These are phyloP conservation scores for Fusarium verticillioides DNA, from an alignment of 2,329 filamentous ascomycete genomes.

Conservation along the genomic window DNA sequence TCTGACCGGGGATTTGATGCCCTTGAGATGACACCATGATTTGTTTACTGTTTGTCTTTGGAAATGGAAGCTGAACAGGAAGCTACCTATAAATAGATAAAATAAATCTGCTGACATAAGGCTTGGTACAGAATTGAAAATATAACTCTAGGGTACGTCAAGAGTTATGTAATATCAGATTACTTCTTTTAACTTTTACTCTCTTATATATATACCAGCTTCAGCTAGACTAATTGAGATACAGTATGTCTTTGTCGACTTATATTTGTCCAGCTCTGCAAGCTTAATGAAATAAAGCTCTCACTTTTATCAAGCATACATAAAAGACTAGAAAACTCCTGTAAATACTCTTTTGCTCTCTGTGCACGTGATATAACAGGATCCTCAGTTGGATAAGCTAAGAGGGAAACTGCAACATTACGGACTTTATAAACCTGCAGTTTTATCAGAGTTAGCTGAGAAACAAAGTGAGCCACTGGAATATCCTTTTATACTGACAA, in stretches of 20 bases:
- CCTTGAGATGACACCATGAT: background rate
- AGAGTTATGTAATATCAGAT: too few species aligned
- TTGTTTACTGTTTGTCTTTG: background rate
- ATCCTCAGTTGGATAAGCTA: background rate
- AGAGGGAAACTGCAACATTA: background rate
- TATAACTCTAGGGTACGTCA: too few species aligned
- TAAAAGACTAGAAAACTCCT: rapidly evolving
- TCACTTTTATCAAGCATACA: background rate
- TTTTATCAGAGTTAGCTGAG: background rate
- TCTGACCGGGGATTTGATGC: too few species aligned
- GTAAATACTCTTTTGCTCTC: background rate
- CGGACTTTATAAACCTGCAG: background rate
- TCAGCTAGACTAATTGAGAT: background rate
- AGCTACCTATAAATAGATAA: too few species aligned
- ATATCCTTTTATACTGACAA: background rate
- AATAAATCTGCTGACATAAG: too few species aligned
- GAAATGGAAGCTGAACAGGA: too few species aligned
- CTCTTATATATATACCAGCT: background rate
- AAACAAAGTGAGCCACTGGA: background rate
- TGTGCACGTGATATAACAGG: rapidly evolving
- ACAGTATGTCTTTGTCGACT: background rate
- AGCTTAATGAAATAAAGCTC: rapidly evolving
- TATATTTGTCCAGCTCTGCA: background rate
- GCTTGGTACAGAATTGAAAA: too few species aligned
- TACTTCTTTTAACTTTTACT: too few species aligned